phyloP scores from a whole-genome alignment of 1,284 basidiomycete genomes.

The Gymnopus androsaceus region DNA sequence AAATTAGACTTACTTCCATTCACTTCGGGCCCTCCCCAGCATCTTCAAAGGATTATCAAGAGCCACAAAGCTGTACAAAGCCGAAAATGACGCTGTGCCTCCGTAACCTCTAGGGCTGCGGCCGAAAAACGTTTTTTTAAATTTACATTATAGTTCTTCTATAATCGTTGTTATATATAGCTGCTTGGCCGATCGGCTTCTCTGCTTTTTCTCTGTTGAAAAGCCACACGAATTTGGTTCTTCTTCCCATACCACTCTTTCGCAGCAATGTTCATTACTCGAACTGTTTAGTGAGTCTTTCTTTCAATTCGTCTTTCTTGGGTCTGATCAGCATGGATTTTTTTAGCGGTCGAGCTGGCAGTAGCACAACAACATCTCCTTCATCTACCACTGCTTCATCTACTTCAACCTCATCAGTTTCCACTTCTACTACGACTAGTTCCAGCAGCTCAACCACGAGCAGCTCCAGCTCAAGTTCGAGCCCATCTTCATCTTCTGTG shows the following conservation, averaged over 20 bases:
- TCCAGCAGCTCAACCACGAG: background rate
- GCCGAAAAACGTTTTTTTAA: too few relatives aligned
- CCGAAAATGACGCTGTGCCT: too few relatives aligned
- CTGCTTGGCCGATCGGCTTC: background rate
- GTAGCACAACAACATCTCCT: conserved; percentile 4
- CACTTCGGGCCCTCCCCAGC: too few relatives aligned
- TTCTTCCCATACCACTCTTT: background rate
- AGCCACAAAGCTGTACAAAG: too few relatives aligned
- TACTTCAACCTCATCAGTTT: background rate
- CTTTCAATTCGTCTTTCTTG: background rate
- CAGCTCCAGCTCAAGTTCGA: background rate
- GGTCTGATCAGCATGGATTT: background rate
- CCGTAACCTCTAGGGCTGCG: too few relatives aligned
- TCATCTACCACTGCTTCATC: conserved; percentile 5
- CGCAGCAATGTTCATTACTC: background rate
- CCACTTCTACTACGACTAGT: background rate
- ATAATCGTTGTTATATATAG: background rate
- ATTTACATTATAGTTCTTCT: too few relatives aligned
- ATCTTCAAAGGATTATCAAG: too few relatives aligned
- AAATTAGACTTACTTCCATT: too few relatives aligned
- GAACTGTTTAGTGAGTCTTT: background rate
- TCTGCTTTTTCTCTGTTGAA: background rate
- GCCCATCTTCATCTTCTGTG: conserved; percentile 5
- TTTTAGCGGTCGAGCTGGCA: background rate
- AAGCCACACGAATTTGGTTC: too few relatives aligned